Conservation (phyloP, 2,329 filamentous ascomycete genomes). For the Colletotrichum camelliae region DNA sequence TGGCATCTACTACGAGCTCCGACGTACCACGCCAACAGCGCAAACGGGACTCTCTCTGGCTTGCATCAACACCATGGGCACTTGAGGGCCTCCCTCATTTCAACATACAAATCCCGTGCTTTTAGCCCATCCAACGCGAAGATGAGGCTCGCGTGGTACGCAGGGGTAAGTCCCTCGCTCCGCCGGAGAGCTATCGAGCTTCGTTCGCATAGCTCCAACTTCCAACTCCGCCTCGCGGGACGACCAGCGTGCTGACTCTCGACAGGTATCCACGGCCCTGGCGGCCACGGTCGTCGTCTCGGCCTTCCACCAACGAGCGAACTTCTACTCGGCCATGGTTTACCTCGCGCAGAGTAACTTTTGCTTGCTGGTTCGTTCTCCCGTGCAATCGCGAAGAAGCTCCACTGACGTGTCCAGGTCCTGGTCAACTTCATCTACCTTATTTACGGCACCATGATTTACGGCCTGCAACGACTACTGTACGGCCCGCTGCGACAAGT, state of each 20-base stretch:
- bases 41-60: slow-evolving; percentile 7
- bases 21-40: slow-evolving; percentile 5
- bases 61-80: slow-evolving; percentile 38
- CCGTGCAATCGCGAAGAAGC: not conserved
- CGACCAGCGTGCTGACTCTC: slow-evolving; percentile 2
- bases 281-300: slow-evolving; percentile 85
- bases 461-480: slow-evolving; percentile 86
- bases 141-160: slow-evolving; percentile 67
- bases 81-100: slow-evolving; percentile 30
- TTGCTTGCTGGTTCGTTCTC: slow-evolving; percentile 79
- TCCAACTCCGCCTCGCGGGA: not conserved
- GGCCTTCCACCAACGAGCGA: slow-evolving; percentile 92
- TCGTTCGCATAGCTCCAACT: not conserved
- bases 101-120: slow-evolving; percentile 14
- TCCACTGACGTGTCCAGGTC: slow-evolving; percentile 59
- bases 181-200: not conserved
- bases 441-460: slow-evolving; percentile 79
- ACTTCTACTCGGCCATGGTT: slow-evolving; percentile 98
- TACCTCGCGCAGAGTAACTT: slow-evolving; percentile 97
- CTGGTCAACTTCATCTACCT: slow-evolving; percentile 90
- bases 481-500: slow-evolving; percentile 90
- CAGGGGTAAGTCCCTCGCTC: slow-evolving; percentile 56
- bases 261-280: slow-evolving; percentile 79
- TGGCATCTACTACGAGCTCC: slow-evolving; percentile 33
- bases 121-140: slow-evolving; percentile 37